These are phyloP conservation scores for Phytopythium helicoides DNA, from an alignment of 352 stramenopile species.

Conservation along the genomic window DNA sequence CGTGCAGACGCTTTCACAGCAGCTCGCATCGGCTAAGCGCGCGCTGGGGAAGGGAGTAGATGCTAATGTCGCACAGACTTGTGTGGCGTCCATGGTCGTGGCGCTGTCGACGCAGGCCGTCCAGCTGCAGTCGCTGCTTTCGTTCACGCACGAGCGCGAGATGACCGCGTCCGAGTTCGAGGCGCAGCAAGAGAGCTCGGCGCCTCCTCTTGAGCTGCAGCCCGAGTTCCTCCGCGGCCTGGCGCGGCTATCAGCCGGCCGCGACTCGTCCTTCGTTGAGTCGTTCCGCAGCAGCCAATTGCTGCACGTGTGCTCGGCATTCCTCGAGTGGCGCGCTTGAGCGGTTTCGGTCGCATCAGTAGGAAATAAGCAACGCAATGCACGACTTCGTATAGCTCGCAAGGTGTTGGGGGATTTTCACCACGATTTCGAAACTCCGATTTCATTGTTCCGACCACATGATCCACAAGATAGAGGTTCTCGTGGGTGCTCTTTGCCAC, in stretches of 20 bases:
- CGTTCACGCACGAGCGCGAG: slow-evolving; percentile 47
- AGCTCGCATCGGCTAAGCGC: slow-evolving; percentile 39
- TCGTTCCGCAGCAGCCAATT: slow-evolving; percentile 52
- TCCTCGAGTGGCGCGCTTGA: slow-evolving; percentile 59
- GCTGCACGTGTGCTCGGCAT: slow-evolving; percentile 54
- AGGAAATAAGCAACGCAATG: too few species aligned
- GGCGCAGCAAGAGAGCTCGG: slow-evolving; percentile 8
- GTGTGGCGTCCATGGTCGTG: slow-evolving; percentile 61
- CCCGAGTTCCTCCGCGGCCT: slow-evolving; percentile 43
- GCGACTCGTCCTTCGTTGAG: slow-evolving; percentile 54
- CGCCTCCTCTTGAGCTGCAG: slow-evolving; percentile 38
- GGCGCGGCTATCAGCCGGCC: slow-evolving; percentile 35
- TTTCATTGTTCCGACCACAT: too few species aligned
- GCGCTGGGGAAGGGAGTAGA: slow-evolving; percentile 6
- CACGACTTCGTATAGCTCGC: too few species aligned
- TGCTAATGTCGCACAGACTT: slow-evolving; percentile 40
- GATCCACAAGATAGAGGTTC: too few species aligned
- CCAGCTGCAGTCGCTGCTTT: slow-evolving; percentile 46
- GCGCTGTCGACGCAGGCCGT: slow-evolving; percentile 51
- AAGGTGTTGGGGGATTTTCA: too few species aligned
- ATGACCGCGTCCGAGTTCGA: slow-evolving; percentile 13
- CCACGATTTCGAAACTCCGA: too few species aligned
- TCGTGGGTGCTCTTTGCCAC: too few species aligned
- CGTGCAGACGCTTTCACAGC: slow-evolving; percentile 52
- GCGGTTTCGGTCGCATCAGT: too few species aligned